Evolutionary conservation across 1,139 yeast species (phyloP).

Genomic region (Scheffersomyces parashehatae): DNA sequence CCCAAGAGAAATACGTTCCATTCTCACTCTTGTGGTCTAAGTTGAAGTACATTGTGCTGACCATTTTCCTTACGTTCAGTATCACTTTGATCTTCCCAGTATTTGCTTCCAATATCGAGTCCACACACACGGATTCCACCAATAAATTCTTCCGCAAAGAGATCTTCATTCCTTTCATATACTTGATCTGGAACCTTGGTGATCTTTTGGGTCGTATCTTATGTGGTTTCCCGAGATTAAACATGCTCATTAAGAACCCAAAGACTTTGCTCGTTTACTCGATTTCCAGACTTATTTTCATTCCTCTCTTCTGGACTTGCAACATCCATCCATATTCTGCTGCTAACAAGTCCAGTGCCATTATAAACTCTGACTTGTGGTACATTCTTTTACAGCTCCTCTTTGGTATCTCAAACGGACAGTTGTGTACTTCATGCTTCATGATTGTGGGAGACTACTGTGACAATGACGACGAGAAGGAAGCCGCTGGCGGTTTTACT

Average conservation of each 20-base stretch:
- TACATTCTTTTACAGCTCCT: constrained; percentile 69
- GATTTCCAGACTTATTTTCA: constrained; percentile 50
- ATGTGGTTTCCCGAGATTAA: constrained; percentile 55
- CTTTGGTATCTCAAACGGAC: constrained; percentile 90
- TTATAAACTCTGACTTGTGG: constrained; percentile 60
- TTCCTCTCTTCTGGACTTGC: constrained; percentile 71
- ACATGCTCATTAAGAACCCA: constrained; percentile 40
- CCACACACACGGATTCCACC: constrained; percentile 39
- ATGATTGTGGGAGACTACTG: constrained; percentile 71
- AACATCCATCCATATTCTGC: constrained; percentile 47
- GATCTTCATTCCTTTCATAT: constrained; percentile 74
- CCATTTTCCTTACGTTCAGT: constrained; percentile 76
- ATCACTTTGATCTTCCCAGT: constrained; percentile 85
- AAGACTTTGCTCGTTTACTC: constrained; percentile 51
- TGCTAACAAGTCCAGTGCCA: constrained; percentile 27
- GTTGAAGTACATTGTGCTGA: constrained; percentile 59
- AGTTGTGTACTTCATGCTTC: constrained; percentile 75
- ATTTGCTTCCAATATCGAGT: constrained; percentile 73
- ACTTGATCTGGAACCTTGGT: constrained; percentile 85
- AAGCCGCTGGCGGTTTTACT: constrained; percentile 94
- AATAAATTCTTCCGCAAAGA: constrained; percentile 41
- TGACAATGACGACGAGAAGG: constrained; percentile 61
- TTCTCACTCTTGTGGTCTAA: constrained; percentile 55
- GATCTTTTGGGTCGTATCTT: constrained; percentile 76
- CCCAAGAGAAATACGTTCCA: constrained; percentile 40